These are phyloP conservation scores for Kluyveromyces sp. DNA, from an alignment of 1,139 yeast species.

Conservation along the genomic window DNA sequence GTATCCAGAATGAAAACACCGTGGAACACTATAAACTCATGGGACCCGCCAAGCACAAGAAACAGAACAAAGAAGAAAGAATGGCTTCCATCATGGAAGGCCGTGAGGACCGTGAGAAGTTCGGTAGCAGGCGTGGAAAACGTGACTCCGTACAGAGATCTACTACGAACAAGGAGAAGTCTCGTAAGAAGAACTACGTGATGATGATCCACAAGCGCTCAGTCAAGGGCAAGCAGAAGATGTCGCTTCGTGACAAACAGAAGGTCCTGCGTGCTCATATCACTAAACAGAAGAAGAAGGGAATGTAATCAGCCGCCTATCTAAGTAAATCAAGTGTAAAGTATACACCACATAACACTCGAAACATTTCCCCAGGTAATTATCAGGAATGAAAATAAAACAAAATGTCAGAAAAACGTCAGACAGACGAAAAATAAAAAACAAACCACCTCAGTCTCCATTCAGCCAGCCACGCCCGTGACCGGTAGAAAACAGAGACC, in stretches of 20 bases:
- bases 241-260: conserved; percentile 86
- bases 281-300: conserved; percentile 83
- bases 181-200: conserved; percentile 95
- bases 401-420: too few species aligned
- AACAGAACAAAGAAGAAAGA: conserved; percentile 73
- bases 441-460: too few species aligned
- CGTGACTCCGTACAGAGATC: conserved; percentile 67
- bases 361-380: too few species aligned
- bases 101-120: conserved; percentile 84
- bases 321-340: neutral
- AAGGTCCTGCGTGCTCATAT: conserved; percentile 79
- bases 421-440: too few species aligned
- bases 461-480: too few species aligned
- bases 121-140: conserved; percentile 81
- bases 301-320: conserved; percentile 34
- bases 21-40: conserved; percentile 74
- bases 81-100: conserved; percentile 84
- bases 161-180: conserved; percentile 93
- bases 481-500: too few species aligned
- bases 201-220: conserved; percentile 96
- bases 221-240: conserved; percentile 88
- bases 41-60: conserved; percentile 84
- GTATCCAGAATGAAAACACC: conserved; percentile 63
- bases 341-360: too few species aligned
- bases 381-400: too few species aligned